phyloP scores from a whole-genome alignment of 2,329 filamentous ascomycete species.

The Cyclaneusma minus region DNA sequence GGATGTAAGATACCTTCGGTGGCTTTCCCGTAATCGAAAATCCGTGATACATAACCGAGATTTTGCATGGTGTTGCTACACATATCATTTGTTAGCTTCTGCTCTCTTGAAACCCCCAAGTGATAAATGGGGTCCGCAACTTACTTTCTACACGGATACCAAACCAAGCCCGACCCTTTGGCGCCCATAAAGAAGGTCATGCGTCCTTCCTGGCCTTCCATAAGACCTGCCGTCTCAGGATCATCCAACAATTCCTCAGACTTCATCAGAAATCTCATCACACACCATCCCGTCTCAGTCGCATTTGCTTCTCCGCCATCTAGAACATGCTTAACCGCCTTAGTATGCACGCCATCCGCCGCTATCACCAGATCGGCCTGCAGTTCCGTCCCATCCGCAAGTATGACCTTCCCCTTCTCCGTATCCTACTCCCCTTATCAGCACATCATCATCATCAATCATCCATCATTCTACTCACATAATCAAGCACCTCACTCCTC shows the following conservation, averaged over 20 bases:
- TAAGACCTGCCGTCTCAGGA: slow-evolving; percentile 16
- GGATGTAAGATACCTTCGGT: too few species aligned
- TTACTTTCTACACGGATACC: slow-evolving; percentile 14
- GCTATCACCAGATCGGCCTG: slow-evolving; percentile 23
- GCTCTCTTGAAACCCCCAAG: too few species aligned
- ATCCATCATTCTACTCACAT: slow-evolving; percentile 9
- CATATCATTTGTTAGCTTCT: too few species aligned
- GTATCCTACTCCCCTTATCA: too few species aligned
- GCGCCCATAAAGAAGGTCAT: slow-evolving; percentile 12
- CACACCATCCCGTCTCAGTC: too few species aligned
- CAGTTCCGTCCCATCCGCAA: slow-evolving; percentile 16
- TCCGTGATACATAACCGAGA: too few species aligned
- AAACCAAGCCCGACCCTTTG: slow-evolving; percentile 9
- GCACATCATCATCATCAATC: too few species aligned
- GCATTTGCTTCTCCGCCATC: too few species aligned
- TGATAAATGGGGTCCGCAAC: too few species aligned
- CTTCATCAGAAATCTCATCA: neutral
- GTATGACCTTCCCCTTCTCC: slow-evolving; percentile 8
- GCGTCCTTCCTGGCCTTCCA: slow-evolving; percentile 12
- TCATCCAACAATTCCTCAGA: slow-evolving; percentile 6
- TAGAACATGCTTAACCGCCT: slow-evolving; percentile 8
- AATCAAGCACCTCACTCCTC: slow-evolving; percentile 6
- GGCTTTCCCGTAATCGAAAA: too few species aligned
- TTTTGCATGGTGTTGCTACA: too few species aligned
- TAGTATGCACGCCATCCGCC: slow-evolving; percentile 22